A percentile compares a stretch with the other conserved stretches of the same genome.
Conservation (phyloP, 305 asterid genomes). For the Caryopteris hybrid region DNA sequence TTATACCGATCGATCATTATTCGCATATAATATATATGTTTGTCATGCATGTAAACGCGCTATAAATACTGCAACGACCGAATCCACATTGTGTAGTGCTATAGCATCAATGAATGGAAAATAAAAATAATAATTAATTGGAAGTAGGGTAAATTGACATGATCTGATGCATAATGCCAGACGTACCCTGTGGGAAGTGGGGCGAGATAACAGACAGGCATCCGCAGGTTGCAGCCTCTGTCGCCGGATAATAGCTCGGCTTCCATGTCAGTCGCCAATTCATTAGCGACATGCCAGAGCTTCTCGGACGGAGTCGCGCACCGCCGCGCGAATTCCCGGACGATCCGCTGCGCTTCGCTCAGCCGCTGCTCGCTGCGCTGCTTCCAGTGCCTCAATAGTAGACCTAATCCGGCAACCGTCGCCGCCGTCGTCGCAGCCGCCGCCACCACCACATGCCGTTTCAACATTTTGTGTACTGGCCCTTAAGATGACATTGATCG, state of each 20-base stretch:
- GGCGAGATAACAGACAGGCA: constrained; percentile 42
- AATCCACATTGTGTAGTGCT: too few species aligned
- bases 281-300: constrained; percentile 56
- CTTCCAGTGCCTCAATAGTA: constrained; percentile 38
- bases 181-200: constrained; percentile 65
- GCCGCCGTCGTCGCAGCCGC: constrained; percentile 38
- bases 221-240: constrained; percentile 26
- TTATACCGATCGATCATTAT: too few species aligned
- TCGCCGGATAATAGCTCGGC: constrained; percentile 27
- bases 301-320: constrained; percentile 60
- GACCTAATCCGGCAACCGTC: constrained; percentile 34
- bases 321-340: constrained; percentile 59
- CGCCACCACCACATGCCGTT: constrained; percentile 39
- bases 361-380: constrained; percentile 42
- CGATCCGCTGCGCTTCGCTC: constrained; percentile 48
- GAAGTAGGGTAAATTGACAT: too few species aligned
- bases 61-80: too few species aligned
- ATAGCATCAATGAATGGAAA: too few species aligned
- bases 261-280: constrained; percentile 52
- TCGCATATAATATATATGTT: too few species aligned
- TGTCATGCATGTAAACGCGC: too few species aligned
- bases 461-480: constrained; percentile 24
- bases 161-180: not conserved
- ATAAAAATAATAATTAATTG: too few species aligned
- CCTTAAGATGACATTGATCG: too few species aligned